These are phyloP conservation scores for Scytalidium sp. DNA, from an alignment of 2,329 filamentous ascomycete species.

Conservation along the genomic window DNA sequence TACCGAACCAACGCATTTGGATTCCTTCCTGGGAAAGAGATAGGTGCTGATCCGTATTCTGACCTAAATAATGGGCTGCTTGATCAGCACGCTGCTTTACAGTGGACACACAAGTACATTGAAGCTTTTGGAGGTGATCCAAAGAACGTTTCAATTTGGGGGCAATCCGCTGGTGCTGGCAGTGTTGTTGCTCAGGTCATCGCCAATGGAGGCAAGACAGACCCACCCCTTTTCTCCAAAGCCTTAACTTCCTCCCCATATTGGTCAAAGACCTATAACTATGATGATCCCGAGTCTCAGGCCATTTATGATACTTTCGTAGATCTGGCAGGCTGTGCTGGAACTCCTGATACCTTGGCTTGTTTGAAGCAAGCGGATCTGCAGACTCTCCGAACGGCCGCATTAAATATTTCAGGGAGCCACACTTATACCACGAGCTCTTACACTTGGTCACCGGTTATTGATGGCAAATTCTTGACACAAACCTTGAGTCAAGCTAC, in stretches of 20 bases:
- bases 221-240: conserved; percentile 43
- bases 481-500: conserved; percentile 43
- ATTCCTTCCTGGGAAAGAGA: conserved; percentile 58
- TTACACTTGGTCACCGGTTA: conserved; percentile 59
- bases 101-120: conserved; percentile 59
- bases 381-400: conserved; percentile 50
- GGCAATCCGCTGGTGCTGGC: conserved; percentile 54
- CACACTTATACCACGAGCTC: conserved; percentile 53
- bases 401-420: conserved; percentile 42
- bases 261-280: conserved; percentile 51
- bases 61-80: conserved; percentile 59
- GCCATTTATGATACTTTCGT: conserved; percentile 45
- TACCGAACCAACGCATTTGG: conserved; percentile 67
- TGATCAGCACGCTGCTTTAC: conserved; percentile 56
- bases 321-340: conserved; percentile 35
- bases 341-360: conserved; percentile 39
- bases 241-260: conserved; percentile 52
- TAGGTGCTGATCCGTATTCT: conserved; percentile 48
- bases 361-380: conserved; percentile 54
- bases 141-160: conserved; percentile 56
- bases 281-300: conserved; percentile 41
- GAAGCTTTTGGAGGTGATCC: conserved; percentile 56
- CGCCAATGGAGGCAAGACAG: conserved; percentile 38
- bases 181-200: conserved; percentile 51
- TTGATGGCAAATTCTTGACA: conserved; percentile 52